Evolutionary conservation across 495 filamentous ascomycete species (phyloP).

Genomic region (Hypoxylon fragiforme): DNA sequence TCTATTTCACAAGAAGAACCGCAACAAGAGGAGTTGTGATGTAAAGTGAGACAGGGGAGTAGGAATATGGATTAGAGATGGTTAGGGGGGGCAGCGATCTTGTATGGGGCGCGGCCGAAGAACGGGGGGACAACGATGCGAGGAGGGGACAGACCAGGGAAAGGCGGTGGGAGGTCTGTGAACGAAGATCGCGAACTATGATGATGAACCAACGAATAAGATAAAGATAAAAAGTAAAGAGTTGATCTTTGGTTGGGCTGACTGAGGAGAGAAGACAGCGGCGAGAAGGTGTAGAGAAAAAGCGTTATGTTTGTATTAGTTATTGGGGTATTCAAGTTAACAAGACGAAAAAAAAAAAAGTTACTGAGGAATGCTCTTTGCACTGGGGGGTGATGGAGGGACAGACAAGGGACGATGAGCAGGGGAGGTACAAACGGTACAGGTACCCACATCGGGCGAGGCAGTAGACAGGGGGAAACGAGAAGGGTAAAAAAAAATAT

Average conservation of each 20-base stretch:
- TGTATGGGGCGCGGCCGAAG: slow-evolving; percentile 2
- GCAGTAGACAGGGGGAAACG: slow-evolving; percentile 15
- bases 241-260: slow-evolving; percentile 10
- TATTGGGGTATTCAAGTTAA: no score
- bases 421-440: slow-evolving; percentile 32
- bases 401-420: slow-evolving; percentile 9
- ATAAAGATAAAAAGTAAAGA: slow-evolving; percentile 23
- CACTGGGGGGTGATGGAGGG: slow-evolving; percentile 23
- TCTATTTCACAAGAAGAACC: slow-evolving; percentile 19
- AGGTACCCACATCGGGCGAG: slow-evolving; percentile 24
- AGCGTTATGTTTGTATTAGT: slow-evolving; percentile 12
- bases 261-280: slow-evolving; percentile 14
- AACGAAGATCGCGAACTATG: slow-evolving; percentile 26
- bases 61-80: slow-evolving; percentile 15
- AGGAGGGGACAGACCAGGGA: slow-evolving; percentile 5
- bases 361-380: slow-evolving; percentile 26
- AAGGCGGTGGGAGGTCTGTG: slow-evolving; percentile 22
- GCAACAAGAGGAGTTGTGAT: slow-evolving; percentile 19
- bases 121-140: slow-evolving; percentile 1
- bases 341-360: slow-evolving; percentile 27
- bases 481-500: slow-evolving; percentile 1
- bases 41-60: slow-evolving; percentile 16
- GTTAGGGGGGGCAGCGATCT: slow-evolving; percentile 16
- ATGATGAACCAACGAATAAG: slow-evolving; percentile 29
- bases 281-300: slow-evolving; percentile 15